Evolutionary conservation across 495 filamentous ascomycete genomes (phyloP), one percentile per base, ranked within the genome.

Genomic region (Stereocaulon alpinum): DNA sequence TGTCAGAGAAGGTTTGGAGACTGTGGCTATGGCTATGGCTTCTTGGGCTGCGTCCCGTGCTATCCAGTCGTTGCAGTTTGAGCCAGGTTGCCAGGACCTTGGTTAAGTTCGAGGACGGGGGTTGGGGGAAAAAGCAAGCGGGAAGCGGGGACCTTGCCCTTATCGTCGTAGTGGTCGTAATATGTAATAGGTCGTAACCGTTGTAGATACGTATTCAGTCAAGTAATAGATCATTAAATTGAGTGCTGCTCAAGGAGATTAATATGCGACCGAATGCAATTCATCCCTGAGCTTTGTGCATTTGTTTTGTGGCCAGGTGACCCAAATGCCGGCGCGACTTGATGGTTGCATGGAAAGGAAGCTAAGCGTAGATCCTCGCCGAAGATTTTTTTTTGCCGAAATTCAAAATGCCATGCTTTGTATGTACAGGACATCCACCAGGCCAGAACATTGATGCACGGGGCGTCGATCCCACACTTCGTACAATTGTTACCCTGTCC

Each of bases 141-240:
- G 59, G 44, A 51, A 42, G 62, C 62, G 58, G 62, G 62, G 62
- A 47, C 58, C 44, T 64, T 60, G 37, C 62, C 56, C 30, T 56
- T 61, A 56, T 60, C 45, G 62, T 61, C 58, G 58, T 64, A 61
- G 62, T 40, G 40, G 20, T 34, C 12, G 27, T 30, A 17, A 48
- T 41, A 40, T 47, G 11, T 32, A 29, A 6, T 10, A 56, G 20
- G 17, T 54, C 17, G 17, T 37, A 54, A 34, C 20, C 18, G 18
- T 54, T 0, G 32, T 40, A 15, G 0, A 3, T 50, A 0, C 30
- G 34, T 7, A 22, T 52, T 24, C 18, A 37, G 24, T 55, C 15
- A 12, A 41, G 20, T 12, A 50, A 50, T 32, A 15, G 29, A 30
- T 30, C 30, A 30, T 50, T 17, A 18, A 15, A 30, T n/a, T 44